Evolutionary conservation across 495 filamentous ascomycete genomes (phyloP).

Genomic region (Baudoinia panamericana): DNA sequence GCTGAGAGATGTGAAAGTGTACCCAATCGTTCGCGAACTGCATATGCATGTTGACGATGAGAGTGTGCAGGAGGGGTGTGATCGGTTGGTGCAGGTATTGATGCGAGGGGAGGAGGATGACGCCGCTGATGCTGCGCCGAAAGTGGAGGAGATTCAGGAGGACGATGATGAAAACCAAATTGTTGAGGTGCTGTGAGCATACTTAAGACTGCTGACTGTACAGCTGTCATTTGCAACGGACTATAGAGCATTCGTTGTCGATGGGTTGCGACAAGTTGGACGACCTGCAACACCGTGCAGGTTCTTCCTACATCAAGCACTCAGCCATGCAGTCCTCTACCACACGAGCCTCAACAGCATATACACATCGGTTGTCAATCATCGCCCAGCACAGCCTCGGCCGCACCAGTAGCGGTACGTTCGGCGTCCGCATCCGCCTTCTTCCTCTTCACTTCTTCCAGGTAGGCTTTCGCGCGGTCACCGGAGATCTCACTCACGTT

Average conservation of each 20-base stretch:
- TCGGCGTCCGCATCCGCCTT: constrained; percentile 14
- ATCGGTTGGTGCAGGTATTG: constrained; percentile 79
- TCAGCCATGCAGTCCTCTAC: constrained; percentile 1
- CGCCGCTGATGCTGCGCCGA: constrained; percentile 17
- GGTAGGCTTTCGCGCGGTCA: constrained; percentile 8
- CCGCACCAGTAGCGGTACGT: constrained; percentile 10
- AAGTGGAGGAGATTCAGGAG: constrained; percentile 17
- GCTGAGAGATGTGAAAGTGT: constrained; percentile 65
- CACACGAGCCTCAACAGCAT: neutral
- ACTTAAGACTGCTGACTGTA: too few relatives aligned
- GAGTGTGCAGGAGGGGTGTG: constrained; percentile 68
- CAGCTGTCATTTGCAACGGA: too few relatives aligned
- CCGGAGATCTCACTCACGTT: constrained; percentile 15
- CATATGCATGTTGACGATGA: constrained; percentile 72
- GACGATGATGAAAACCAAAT: constrained; percentile 37
- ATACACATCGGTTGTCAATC: constrained; percentile 2
- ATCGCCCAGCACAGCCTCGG: constrained; percentile 13
- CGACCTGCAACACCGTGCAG: too few relatives aligned
- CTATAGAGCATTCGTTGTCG: too few relatives aligned
- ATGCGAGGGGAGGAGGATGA: constrained; percentile 61
- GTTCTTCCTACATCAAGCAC: too few relatives aligned
- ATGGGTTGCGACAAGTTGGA: too few relatives aligned
- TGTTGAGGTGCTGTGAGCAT: constrained; percentile 32
- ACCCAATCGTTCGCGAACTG: constrained; percentile 76
- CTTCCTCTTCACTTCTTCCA: constrained; percentile 16